phyloP scores from a whole-genome alignment of 2,329 filamentous ascomycete genomes.

The Xylariaceae sp. region DNA sequence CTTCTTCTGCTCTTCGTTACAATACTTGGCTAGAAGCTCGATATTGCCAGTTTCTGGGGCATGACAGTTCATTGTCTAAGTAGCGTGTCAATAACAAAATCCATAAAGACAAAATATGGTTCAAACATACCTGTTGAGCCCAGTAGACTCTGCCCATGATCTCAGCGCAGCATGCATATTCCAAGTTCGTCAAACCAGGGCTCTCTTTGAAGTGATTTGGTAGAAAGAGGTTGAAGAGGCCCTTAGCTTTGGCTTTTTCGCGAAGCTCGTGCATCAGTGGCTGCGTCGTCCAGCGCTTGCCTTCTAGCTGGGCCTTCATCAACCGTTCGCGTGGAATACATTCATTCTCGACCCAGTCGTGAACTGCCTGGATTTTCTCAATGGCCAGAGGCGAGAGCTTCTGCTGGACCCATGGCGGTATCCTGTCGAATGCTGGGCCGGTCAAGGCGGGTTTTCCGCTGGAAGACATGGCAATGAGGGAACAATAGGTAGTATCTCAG shows the following conservation, averaged over 20 bases:
- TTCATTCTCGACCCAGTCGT: not conserved
- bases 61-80: not conserved
- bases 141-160: constrained; percentile 2
- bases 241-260: not conserved
- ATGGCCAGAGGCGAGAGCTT: not conserved
- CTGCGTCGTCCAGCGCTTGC: not conserved
- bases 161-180: constrained; percentile 2
- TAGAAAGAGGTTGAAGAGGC: not conserved
- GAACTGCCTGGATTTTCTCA: not conserved
- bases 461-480: not conserved
- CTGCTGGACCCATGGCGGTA: not conserved
- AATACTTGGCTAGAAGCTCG: not conserved
- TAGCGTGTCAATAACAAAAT: not conserved
- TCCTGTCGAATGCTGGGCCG: constrained; percentile 1
- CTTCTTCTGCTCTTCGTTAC: constrained; percentile 1
- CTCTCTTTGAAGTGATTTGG: constrained; percentile 3
- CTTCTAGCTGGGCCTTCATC: not conserved
- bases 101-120: not conserved
- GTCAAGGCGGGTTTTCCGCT: not conserved
- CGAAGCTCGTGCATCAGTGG: not conserved
- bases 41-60: not conserved
- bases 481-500: not conserved
- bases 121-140: not conserved
- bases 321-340: not conserved
- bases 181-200: not conserved